Percentiles rank a stretch among this genome's conserved stretches.
Evolutionary conservation across 2,329 filamentous ascomycete species (phyloP).

Genomic region (Rugonectria rugulosa): DNA sequence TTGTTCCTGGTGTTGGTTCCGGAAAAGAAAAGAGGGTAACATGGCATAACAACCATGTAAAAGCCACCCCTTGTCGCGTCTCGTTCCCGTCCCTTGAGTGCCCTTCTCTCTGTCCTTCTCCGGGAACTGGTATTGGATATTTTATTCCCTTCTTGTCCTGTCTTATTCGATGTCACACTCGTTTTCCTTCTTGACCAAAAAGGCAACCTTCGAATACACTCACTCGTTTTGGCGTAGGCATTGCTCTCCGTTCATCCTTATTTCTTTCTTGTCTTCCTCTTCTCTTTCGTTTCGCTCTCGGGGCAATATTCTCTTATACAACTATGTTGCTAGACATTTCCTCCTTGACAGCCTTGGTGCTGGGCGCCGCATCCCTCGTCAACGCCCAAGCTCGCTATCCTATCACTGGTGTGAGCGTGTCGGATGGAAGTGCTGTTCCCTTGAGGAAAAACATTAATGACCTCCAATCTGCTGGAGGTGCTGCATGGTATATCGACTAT

Average conservation of each 20-base stretch:
- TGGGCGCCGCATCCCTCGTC: constrained; percentile 34
- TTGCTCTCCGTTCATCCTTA: neutral
- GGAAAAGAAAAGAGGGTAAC: neutral
- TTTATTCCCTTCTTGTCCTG: constrained; percentile 4
- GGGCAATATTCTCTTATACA: constrained; percentile 8
- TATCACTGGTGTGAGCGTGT: constrained; percentile 50
- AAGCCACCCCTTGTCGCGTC: neutral
- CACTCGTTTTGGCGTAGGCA: neutral
- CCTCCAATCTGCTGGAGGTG: constrained; percentile 50
- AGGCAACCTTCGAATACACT: no score
- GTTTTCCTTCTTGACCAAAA: neutral
- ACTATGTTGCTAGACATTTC: constrained; percentile 33
- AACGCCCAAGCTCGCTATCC: constrained; percentile 38
- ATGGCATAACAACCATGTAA: constrained; percentile 17
- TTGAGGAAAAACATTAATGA: constrained; percentile 57
- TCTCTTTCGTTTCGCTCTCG: neutral
- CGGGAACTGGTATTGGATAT: constrained; percentile 6
- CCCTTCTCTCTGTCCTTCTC: neutral
- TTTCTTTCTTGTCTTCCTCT: neutral
- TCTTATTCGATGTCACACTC: no score
- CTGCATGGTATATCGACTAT: constrained; percentile 51
- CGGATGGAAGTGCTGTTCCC: constrained; percentile 51
- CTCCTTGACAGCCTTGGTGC: constrained; percentile 34
- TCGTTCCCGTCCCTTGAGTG: neutral
- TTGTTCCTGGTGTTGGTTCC: constrained; percentile 2